Evolutionary conservation across 1,139 yeast species (phyloP), one percentile per base, ranked within the genome.

Genomic region (Debaryomycetaceae sp.): DNA sequence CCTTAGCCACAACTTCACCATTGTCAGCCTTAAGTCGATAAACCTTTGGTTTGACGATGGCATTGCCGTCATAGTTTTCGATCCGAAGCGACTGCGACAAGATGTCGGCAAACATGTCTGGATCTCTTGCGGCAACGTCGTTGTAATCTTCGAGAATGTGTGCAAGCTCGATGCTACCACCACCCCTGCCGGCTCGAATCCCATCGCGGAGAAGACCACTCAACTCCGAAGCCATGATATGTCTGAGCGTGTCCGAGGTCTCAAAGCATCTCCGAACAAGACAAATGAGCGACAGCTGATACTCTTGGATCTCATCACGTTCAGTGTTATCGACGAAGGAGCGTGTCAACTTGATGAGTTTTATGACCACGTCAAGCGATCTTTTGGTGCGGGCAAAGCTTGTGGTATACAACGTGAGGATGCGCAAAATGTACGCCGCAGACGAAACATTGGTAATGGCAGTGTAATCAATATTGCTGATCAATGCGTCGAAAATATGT

Each of bases 261-360:
- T 89, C 97, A 48, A 79, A 77, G 35, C 88, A 76, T 32, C 83
- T 67, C 46, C 96, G 70, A 4, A 81, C 54, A 18, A 86, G 59
- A 16, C 76, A 60, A 3, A 71, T 54, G 4, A 53, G 29, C 3
- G 43, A 34, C 17, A 34, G 32, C 27, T 41, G 42, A 24, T 35
- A 39, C 4, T 30, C 18, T n/a, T 27, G 29, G 17, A 16, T 27
- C 5, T 27, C 29, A 10, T 17, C n/a, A 14, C 19, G 6, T 6
- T 13, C 16, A 8, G 10, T 14, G 4, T 32, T 34, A 16, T 41
- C 36, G 20, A 45, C 18, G 27, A 25, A 25, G 23, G 7, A n/a
- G 6, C 23, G 14, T n/a, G 20, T 18, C 23, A 27, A 27, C 16
- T 11, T 16, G 8, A 27, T n/a, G 6, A 27, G 17, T 8, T 17